These are phyloP conservation scores for Aureobasidium sp. DNA, from an alignment of 2,329 filamentous ascomycete genomes.

Conservation along the genomic window DNA sequence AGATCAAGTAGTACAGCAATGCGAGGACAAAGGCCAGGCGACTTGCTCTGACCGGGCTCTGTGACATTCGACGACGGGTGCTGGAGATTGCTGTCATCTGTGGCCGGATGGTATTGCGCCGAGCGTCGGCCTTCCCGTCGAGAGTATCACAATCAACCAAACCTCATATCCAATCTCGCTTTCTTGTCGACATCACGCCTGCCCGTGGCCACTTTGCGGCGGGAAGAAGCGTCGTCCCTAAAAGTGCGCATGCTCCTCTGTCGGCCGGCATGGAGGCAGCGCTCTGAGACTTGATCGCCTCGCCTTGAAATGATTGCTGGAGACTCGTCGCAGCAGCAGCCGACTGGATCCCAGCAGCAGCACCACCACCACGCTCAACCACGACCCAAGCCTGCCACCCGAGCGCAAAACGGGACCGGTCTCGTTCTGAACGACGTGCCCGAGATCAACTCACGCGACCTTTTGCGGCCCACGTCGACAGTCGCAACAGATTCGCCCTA, in stretches of 20 bases:
- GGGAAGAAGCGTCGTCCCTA: background rate
- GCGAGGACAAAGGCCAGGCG: background rate
- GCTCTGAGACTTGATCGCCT: background rate
- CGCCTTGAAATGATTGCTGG: slow-evolving; percentile 4
- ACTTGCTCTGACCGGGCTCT: background rate
- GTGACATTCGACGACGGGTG: background rate
- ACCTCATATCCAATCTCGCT: background rate
- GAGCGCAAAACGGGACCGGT: slow-evolving; percentile 15
- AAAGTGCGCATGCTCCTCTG: background rate
- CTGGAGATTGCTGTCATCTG: background rate
- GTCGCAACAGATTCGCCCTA: slow-evolving; percentile 21
- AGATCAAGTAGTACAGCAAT: background rate
- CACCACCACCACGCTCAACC: background rate
- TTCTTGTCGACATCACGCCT: background rate
- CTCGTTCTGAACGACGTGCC: slow-evolving; percentile 19
- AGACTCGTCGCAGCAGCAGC: slow-evolving; percentile 5
- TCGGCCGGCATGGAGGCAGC: background rate
- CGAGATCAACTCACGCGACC: slow-evolving; percentile 18
- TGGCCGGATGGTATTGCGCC: background rate
- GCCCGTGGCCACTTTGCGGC: background rate
- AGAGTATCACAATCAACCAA: background rate
- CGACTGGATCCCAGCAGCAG: background rate
- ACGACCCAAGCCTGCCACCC: background rate
- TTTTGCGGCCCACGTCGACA: slow-evolving; percentile 17
- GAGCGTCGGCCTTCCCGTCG: background rate